phyloP scores from a whole-genome alignment of 257 asterid genomes.

The Scutellaria baicalensis region DNA sequence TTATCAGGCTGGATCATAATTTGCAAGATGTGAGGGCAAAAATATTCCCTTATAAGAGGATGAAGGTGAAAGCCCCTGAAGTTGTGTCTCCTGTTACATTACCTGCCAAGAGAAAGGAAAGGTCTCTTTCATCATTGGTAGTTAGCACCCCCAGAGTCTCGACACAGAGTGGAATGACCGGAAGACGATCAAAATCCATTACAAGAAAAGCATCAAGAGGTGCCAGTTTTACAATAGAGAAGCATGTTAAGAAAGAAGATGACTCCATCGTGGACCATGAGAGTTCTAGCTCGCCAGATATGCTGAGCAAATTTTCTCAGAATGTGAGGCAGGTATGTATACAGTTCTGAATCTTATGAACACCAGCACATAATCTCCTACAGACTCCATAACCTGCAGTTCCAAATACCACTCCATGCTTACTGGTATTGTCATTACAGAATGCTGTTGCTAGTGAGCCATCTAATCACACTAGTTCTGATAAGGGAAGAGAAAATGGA shows the following conservation, averaged over 20 bases:
- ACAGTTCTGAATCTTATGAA: slow-evolving; percentile 6
- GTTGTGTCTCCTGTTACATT: slow-evolving; percentile 46
- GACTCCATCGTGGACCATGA: slow-evolving; percentile 56
- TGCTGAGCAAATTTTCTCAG: slow-evolving; percentile 48
- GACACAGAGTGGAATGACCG: slow-evolving; percentile 80
- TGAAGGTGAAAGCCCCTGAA: slow-evolving; percentile 74
- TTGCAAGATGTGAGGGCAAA: slow-evolving; percentile 91
- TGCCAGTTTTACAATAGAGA: slow-evolving; percentile 76
- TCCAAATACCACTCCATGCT: slow-evolving; percentile 10
- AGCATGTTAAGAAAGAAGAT: slow-evolving; percentile 66
- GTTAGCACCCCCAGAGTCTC: slow-evolving; percentile 96
- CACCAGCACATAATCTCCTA: background rate
- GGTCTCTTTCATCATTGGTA: slow-evolving; percentile 91
- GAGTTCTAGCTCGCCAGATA: slow-evolving; percentile 82
- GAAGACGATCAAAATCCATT: slow-evolving; percentile 78
- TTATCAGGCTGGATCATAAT: slow-evolving; percentile 80
- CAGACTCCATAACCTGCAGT: background rate
- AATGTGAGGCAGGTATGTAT: slow-evolving; percentile 57
- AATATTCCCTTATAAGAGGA: slow-evolving; percentile 82
- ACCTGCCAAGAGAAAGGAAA: slow-evolving; percentile 94
- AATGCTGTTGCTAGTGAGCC: slow-evolving; percentile 56
- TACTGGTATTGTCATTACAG: slow-evolving; percentile 35
- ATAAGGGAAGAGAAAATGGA: slow-evolving; percentile 45
- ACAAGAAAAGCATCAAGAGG: slow-evolving; percentile 79
- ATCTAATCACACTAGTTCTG: slow-evolving; percentile 33